phyloP scores from a whole-genome alignment of 768 basidiomycete species.

The Trametes cingulata region DNA sequence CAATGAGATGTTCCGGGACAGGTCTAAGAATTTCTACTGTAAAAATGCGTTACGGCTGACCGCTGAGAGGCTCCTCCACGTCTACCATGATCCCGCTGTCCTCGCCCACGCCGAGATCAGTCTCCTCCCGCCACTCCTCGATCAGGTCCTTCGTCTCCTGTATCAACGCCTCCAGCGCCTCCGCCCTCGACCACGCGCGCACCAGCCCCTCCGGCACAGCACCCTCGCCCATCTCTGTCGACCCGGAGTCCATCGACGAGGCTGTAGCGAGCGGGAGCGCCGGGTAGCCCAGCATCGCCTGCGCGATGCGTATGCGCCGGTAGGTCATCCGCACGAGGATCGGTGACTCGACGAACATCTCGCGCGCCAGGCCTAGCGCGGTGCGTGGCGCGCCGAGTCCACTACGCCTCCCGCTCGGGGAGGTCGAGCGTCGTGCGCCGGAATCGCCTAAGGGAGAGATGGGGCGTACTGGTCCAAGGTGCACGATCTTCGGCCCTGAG shows the following conservation, averaged over 20 bases:
- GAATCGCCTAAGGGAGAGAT: slow-evolving; percentile 6
- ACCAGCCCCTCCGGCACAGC: slow-evolving; percentile 27
- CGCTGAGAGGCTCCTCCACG: slow-evolving; percentile 17
- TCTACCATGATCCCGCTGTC: slow-evolving; percentile 26
- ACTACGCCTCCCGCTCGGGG: slow-evolving; percentile 8
- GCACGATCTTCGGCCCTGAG: slow-evolving; percentile 53
- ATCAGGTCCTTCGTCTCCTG: slow-evolving; percentile 58
- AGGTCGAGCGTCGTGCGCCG: slow-evolving; percentile 1
- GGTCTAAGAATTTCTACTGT: not conserved
- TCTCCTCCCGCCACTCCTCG: slow-evolving; percentile 52
- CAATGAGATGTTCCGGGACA: not conserved
- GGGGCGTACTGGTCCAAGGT: slow-evolving; percentile 52
- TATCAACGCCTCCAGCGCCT: slow-evolving; percentile 53
- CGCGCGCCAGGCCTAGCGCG: slow-evolving; percentile 32
- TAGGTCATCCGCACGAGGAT: slow-evolving; percentile 60
- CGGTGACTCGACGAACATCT: slow-evolving; percentile 49
- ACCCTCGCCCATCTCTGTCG: slow-evolving; percentile 23
- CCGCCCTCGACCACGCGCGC: slow-evolving; percentile 52
- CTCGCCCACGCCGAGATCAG: slow-evolving; percentile 14
- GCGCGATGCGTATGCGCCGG: slow-evolving; percentile 59
- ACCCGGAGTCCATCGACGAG: slow-evolving; percentile 34
- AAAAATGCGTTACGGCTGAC: not conserved
- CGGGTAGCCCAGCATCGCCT: slow-evolving; percentile 62
- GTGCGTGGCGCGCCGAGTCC: slow-evolving; percentile 11
- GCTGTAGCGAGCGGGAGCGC: slow-evolving; percentile 49